Evolutionary conservation across 2,329 filamentous ascomycete species (phyloP).

Genomic region (Hortaea werneckii): DNA sequence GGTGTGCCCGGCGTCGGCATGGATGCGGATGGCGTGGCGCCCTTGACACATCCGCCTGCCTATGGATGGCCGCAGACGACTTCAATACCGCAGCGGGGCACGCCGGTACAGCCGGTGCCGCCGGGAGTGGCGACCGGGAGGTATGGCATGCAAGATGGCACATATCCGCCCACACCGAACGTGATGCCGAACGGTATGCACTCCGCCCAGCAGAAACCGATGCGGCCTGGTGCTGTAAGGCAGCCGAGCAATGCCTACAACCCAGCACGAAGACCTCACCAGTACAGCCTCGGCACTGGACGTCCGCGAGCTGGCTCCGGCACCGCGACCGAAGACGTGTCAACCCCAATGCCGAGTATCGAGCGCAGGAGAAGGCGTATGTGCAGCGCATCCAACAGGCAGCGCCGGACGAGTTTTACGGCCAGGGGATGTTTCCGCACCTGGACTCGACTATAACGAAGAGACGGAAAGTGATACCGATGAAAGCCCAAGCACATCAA

Average conservation of each 20-base stretch:
- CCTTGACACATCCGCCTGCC: slow-evolving; percentile 18
- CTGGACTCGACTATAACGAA: slow-evolving; percentile 54
- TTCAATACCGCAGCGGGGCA: background rate
- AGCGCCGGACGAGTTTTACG: slow-evolving; percentile 54
- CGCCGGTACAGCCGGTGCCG: slow-evolving; percentile 2
- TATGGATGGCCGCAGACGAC: slow-evolving; percentile 19
- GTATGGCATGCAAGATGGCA: background rate
- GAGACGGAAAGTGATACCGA: slow-evolving; percentile 77
- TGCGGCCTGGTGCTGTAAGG: slow-evolving; percentile 33
- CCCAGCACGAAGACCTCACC: slow-evolving; percentile 37
- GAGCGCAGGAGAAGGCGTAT: slow-evolving; percentile 88
- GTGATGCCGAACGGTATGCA: slow-evolving; percentile 16
- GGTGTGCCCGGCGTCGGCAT: slow-evolving; percentile 6
- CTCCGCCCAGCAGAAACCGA: slow-evolving; percentile 11
- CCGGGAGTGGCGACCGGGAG: background rate
- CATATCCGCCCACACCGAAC: slow-evolving; percentile 1
- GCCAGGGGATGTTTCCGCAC: slow-evolving; percentile 52
- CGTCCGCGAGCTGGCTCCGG: slow-evolving; percentile 47
- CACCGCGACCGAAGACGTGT: slow-evolving; percentile 40
- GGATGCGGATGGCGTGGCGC: slow-evolving; percentile 16
- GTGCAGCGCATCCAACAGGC: slow-evolving; percentile 80
- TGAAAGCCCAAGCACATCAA: slow-evolving; percentile 77
- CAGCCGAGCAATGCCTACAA: slow-evolving; percentile 42
- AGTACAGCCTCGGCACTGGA: slow-evolving; percentile 39
- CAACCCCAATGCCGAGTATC: slow-evolving; percentile 63